These are phyloP conservation scores for Ceratocystis harringtonii DNA, from an alignment of 2,329 filamentous ascomycete species.

Conservation along the genomic window DNA sequence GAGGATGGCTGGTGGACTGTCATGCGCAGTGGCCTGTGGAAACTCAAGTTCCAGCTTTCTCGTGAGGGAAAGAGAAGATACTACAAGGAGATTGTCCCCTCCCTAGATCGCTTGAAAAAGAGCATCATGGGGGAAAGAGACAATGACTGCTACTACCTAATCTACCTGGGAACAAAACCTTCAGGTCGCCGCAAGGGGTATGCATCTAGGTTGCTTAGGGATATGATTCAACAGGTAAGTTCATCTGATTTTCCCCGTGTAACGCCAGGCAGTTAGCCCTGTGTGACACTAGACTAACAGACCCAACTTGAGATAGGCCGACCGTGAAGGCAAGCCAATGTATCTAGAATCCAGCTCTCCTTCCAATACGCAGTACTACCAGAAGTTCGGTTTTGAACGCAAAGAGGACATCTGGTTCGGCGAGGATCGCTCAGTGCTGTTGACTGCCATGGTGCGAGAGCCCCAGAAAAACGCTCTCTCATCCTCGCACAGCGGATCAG, in stretches of 20 bases:
- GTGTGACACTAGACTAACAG: background rate
- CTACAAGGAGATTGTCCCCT: slow-evolving; percentile 61
- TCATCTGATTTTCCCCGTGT: background rate
- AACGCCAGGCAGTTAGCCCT: background rate
- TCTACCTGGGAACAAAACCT: slow-evolving; percentile 66
- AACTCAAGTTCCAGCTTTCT: slow-evolving; percentile 59
- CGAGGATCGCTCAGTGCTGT: slow-evolving; percentile 40
- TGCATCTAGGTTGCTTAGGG: slow-evolving; percentile 52
- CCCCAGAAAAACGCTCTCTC: slow-evolving; percentile 30
- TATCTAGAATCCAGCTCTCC: slow-evolving; percentile 67
- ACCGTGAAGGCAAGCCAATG: slow-evolving; percentile 49
- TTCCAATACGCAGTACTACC: slow-evolving; percentile 56
- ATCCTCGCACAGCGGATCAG: slow-evolving; percentile 6
- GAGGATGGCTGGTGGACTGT: slow-evolving; percentile 60
- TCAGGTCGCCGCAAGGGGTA: slow-evolving; percentile 57
- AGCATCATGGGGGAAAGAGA: slow-evolving; percentile 53
- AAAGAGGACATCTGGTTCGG: slow-evolving; percentile 48
- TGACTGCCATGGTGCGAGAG: slow-evolving; percentile 75
- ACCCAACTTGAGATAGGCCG: slow-evolving; percentile 36
- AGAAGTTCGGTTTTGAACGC: slow-evolving; percentile 57
- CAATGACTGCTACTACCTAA: slow-evolving; percentile 60
- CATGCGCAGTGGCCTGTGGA: slow-evolving; percentile 63
- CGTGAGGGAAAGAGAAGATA: slow-evolving; percentile 57
- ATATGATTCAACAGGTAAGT: slow-evolving; percentile 49
- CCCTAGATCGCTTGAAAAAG: slow-evolving; percentile 57